Percentiles rank a stretch among this genome's conserved stretches.
Conservation (phyloP, 768 basidiomycete genomes). For the Hygrophoropsis aurantiaca region DNA sequence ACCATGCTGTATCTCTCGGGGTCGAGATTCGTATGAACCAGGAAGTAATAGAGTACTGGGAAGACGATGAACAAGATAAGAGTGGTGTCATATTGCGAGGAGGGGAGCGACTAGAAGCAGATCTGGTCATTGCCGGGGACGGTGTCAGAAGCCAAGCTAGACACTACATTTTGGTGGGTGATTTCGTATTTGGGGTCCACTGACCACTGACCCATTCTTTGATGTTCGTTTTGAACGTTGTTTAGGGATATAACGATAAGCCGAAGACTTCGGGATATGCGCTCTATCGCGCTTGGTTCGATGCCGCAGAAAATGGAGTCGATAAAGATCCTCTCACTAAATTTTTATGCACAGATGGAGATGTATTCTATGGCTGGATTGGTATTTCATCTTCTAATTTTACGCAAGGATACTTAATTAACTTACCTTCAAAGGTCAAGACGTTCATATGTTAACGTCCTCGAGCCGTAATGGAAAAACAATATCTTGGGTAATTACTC, state of each 20-base stretch:
- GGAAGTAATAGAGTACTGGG: constrained; percentile 20
- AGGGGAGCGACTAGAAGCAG: constrained; percentile 18
- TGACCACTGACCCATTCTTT: no score
- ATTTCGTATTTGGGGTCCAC: no score
- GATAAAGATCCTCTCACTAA: constrained; percentile 17
- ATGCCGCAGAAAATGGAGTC: constrained; percentile 10
- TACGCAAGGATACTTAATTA: neutral
- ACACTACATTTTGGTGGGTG: constrained; percentile 19
- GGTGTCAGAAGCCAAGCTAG: constrained; percentile 23
- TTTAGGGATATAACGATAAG: constrained; percentile 21
- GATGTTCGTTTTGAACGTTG: neutral
- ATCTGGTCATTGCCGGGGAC: constrained; percentile 27
- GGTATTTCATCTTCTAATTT: constrained; percentile 4
- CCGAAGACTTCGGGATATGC: constrained; percentile 24
- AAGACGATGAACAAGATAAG: constrained; percentile 5
- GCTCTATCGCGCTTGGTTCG: constrained; percentile 25
- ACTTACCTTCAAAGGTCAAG: constrained; percentile 7
- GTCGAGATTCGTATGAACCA: constrained; percentile 15
- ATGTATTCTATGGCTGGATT: constrained; percentile 21
- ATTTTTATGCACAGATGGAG: constrained; percentile 14
- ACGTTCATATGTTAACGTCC: constrained; percentile 17
- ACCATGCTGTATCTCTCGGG: constrained; percentile 16
- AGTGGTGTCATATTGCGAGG: constrained; percentile 17
- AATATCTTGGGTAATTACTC: constrained; percentile 19
- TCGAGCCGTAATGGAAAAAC: constrained; percentile 11